Evolutionary conservation across 805 yeast species (phyloP), one percentile per base, ranked within the genome.

Genomic region (Debaryomyces hansenii): DNA sequence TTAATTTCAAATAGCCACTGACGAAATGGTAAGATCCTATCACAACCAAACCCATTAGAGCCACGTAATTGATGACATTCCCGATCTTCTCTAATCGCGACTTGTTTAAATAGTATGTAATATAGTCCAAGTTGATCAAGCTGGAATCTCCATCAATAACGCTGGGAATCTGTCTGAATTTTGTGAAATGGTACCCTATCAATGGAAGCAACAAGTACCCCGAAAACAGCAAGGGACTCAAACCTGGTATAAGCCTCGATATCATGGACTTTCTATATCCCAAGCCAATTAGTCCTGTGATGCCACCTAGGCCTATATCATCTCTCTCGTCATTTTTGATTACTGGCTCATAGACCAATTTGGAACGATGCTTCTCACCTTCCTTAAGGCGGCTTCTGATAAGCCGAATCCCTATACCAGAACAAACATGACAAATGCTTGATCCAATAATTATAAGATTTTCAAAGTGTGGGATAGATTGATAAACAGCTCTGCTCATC

Each of bases 71-170:
- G 4, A 68, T 5, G 8, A 44, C 29, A 6, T 63, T 62, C 1
- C 68, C 69, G 21, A 51, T 31, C 24, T 43, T 42, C 14, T 49
- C 40, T 18, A 54, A 37, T 7, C 52, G 40, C 7, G 63, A 54
- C 28, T 43, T 37, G 37, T 49, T 51, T 38, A 58, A 48, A 24
- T 69, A 55, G 49, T 75, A 74, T 0, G 82, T 54, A 8, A 85
- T 67, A 54, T 72, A 85, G 7, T 77, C 75, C 37, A 87, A 62
- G 37, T 68, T 74, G 16, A 87, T 62, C 45, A 77, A 64, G 1
- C 84, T 74, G 2, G 85, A 78, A 60, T 85, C 92, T 0, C 89
- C 90, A 47, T 84, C 87, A 1, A 81, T 67, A 2, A 55, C 14
- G n/a, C 70, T 21, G 0, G 92, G 90, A 0, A 69, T 66, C 4